Evolutionary conservation across 2,329 filamentous ascomycete species (phyloP), one percentile per base, ranked within the genome.

Genomic region (Tympanopsis confertula): DNA sequence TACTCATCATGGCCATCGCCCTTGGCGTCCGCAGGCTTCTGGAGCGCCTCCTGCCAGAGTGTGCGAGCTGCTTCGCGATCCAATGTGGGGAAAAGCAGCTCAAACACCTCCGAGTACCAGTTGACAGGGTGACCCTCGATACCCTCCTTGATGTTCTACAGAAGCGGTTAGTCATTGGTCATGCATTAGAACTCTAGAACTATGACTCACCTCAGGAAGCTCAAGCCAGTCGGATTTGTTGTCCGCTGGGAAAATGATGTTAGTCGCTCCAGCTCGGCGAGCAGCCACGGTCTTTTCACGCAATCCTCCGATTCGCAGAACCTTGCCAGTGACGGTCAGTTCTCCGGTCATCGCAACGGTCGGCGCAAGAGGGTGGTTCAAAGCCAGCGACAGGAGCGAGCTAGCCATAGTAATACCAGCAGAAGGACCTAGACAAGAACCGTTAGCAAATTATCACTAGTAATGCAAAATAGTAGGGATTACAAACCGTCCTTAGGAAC

Each of bases 361-460:
- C 5, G 89, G 86, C 52, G 87, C 72, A 36, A 98, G 71, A 13
- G 81, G 72, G 35, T 73, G 71, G 47, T 94, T 77, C 28, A 96
- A 65, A 5, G 86, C 89, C 43, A 98, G 67, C 38, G 83, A 89
- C 37, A 98, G 68, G 49, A 98, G 62, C 41, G 84, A 87, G 5
- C 86, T 94, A n/a, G 91, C 83, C 91, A 98, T 98, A 5, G 91
- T 98, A 53, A 98, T 91, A 56, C 91, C 91, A 15, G 91, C 91
- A 36, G 82, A 88, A 4, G 85, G 85, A 0, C 30, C 30, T 33
- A 18, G 7, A 17, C n/a, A 13, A 7, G 12, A 10, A 13, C 7
- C 17, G 30, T 33, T 33, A 33, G 30, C 7, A n/a, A n/a, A 12
- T 26, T n/a, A n/a, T 26, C 22, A n/a, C 22, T 7, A n/a, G 22